Evolutionary conservation across 805 yeast genomes (phyloP), one percentile per base, ranked within the genome.

Genomic region (Nakazawaea molendinolei): DNA sequence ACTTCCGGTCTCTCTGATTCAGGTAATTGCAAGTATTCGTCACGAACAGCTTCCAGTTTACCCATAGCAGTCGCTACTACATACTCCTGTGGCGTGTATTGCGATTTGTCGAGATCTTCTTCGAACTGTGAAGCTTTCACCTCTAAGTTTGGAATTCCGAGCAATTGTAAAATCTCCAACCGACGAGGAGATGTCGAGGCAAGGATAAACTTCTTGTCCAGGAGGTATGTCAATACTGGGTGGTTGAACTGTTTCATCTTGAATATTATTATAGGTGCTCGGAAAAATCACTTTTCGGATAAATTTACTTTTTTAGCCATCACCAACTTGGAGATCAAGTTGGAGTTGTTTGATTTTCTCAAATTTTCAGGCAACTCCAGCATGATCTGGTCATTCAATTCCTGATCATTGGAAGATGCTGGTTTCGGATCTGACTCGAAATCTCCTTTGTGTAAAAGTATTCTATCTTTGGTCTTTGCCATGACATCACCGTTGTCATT

Each of bases 121-220:
- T 75, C 81, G 50, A 86, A 90, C 8, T 72, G 61, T 1, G 96
- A 83, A 14, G 77, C 74, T 10, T 71, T 55, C 0, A 82, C 61
- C 18, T 55, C 58, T 9, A 67, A 47, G 7, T 71, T 51, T 0
- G 52, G 33, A 24, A 82, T 56, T 0, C 79, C 79, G 53, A 82
- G 54, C 45, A 80, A 75, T 5, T 55, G 50, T 20, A 92, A 49
- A n/a, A 92, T 80, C 38, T 84, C 85, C 36, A 63, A 58, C 39
- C 98, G 62, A 41, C 96, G 67, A 2, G 94, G 90, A 0, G 97
- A 89, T 1, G 83, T 71, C 2, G 95, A 86, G 0, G 95, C 96
- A 5, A 90, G 65, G 5, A 86, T 61, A 18, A 89, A 60, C 21
- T 48, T 40, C 43, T 40, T 44, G 27, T 39, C 31, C 4, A 35